Percentiles rank a stretch among this genome's conserved stretches.
phyloP scores from a whole-genome alignment of 2,329 filamentous ascomycete species.

The Neonectria hederae region DNA sequence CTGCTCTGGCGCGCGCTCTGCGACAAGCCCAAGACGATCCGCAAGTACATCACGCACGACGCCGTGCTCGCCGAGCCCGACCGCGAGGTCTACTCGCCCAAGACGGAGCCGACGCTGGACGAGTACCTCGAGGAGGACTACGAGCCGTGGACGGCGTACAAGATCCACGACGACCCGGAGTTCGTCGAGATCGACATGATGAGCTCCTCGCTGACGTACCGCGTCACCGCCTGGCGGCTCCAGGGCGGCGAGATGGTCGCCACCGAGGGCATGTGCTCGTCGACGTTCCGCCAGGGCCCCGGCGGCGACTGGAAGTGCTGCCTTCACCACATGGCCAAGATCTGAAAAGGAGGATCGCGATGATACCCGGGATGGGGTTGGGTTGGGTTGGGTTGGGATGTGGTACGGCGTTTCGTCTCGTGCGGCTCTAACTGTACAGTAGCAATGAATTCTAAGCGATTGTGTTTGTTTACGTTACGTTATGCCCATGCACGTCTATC shows the following conservation, averaged over 20 bases:
- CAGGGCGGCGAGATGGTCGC: constrained; percentile 43
- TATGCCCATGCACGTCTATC: not conserved
- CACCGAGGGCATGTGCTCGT: constrained; percentile 48
- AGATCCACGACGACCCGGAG: constrained; percentile 48
- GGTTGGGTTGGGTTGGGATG: not conserved
- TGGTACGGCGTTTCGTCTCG: constrained; percentile 1
- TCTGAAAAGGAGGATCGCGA: constrained; percentile 16
- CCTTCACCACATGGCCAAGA: constrained; percentile 46
- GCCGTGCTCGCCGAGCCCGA: constrained; percentile 47
- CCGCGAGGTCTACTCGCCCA: constrained; percentile 43
- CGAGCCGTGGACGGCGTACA: constrained; percentile 50
- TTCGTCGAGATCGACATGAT: constrained; percentile 52
- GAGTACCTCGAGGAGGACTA: constrained; percentile 46
- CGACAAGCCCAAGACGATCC: constrained; percentile 45
- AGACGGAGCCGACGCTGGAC: constrained; percentile 45
- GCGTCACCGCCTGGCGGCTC: constrained; percentile 47
- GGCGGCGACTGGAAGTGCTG: constrained; percentile 50
- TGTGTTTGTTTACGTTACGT: not conserved
- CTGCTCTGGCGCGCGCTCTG: constrained; percentile 50
- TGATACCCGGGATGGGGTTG: not conserved
- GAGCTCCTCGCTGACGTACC: constrained; percentile 45
- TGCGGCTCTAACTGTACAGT: not conserved
- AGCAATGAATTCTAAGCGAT: not conserved
- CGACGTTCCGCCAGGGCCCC: constrained; percentile 46
- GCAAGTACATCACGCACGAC: constrained; percentile 49